Evolutionary conservation across 1,284 basidiomycete genomes (phyloP).

Genomic region (Fereydounia khargensis): DNA sequence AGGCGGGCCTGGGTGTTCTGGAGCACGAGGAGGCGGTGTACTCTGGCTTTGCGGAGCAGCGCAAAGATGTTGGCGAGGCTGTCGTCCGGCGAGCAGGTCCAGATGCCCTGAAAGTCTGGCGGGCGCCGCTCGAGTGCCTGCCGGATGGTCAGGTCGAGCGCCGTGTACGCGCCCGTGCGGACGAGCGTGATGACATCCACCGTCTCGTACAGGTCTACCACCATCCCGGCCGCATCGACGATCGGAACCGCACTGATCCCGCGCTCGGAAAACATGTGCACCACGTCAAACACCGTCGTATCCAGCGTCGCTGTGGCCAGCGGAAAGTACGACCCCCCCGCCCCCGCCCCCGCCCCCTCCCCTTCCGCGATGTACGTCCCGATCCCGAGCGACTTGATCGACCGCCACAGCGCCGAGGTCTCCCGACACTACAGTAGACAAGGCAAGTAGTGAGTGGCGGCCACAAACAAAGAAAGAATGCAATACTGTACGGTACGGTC

Average conservation of each 20-base stretch:
- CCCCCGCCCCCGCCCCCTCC: background rate
- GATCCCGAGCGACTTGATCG: slow-evolving; percentile 82
- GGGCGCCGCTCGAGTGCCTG: slow-evolving; percentile 83
- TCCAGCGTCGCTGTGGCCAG: slow-evolving; percentile 87
- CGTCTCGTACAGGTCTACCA: slow-evolving; percentile 95
- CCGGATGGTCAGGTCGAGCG: slow-evolving; percentile 89
- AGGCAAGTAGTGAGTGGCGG: too few species aligned
- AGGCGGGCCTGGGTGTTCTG: background rate
- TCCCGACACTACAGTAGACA: too few species aligned
- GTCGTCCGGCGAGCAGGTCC: slow-evolving; percentile 89
- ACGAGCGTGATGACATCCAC: slow-evolving; percentile 88
- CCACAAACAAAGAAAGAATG: too few species aligned
- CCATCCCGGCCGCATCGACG: slow-evolving; percentile 85
- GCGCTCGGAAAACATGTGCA: slow-evolving; percentile 95
- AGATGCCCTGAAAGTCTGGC: slow-evolving; percentile 92
- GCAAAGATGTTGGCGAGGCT: slow-evolving; percentile 89
- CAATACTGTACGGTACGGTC: too few species aligned
- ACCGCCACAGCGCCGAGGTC: slow-evolving; percentile 62
- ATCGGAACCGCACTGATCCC: slow-evolving; percentile 97
- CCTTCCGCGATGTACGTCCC: slow-evolving; percentile 74
- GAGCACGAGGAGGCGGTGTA: slow-evolving; percentile 70
- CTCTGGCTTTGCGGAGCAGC: slow-evolving; percentile 85
- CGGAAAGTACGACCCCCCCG: slow-evolving; percentile 66
- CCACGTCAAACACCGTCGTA: slow-evolving; percentile 94
- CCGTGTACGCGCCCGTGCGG: slow-evolving; percentile 88